Base-by-base conservation (phyloP, 768 basidiomycete species). In the Naganishia friedmannii region DNA sequence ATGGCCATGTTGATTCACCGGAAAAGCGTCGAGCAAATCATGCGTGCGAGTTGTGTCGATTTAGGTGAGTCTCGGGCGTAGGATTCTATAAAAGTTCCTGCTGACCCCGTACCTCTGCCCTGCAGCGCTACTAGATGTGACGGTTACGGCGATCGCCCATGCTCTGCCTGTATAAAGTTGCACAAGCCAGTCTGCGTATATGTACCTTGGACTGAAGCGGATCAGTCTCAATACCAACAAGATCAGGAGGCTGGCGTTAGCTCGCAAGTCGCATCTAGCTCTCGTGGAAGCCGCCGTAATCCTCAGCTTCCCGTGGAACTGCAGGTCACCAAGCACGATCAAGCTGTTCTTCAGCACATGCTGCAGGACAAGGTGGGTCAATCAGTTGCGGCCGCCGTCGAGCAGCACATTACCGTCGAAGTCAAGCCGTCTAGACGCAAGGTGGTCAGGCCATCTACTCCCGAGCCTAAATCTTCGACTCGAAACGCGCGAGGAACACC, bases 141-240 rank as follows among this genome's bases (percentile, higher is more conserved):
- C 42, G 60, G 60, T 3, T 63, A 63, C 39, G 60, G 60, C 23
- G 60, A 63, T 63, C 60, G 60, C 0, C 60, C 60, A 10, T 63
- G 60, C 32, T 45, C 60, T 6, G 28, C 60, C 1, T 63, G 60
- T 29, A 45, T 34, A 3, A 31, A 15, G 26, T 3, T 17, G 7
- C 19, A n/a, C 13, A 63, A 63, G 39, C 60, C 60, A 9, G 60
- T 63, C 37, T 63, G 60, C 29, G 39, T 63, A 0, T 63, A 63
- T 23, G 42, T 42, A 26, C 60, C 60, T 4, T 45, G 37, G 19
- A 45, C 60, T 12, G n/a, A 63, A 9, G 42, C n/a, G 26, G 60
- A 63, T 28, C 15, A 63, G 2, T 26, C n/a, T 19, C 60, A 29
- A 21, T 45, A 45, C n/a, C 9, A n/a, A 26, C 42, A 63, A 15